A percentile compares a stretch with the other conserved stretches of the same genome.
Conservation (phyloP, 2,329 filamentous ascomycete genomes). For the Diaporthe nobilis region DNA sequence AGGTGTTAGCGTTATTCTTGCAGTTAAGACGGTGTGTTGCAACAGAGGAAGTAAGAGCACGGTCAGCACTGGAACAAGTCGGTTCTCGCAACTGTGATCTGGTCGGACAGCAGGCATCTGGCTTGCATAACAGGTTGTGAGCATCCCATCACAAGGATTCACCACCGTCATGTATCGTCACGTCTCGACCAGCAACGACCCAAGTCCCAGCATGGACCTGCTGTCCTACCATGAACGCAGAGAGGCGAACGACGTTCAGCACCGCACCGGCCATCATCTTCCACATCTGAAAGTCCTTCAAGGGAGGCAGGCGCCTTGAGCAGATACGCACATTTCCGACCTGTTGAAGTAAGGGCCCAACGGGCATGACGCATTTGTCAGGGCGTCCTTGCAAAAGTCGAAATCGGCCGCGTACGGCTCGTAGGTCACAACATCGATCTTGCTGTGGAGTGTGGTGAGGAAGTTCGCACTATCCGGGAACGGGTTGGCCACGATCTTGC, state of each 20-base stretch:
- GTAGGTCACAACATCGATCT: constrained; percentile 83
- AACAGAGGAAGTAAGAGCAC: not conserved
- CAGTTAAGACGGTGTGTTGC: not conserved
- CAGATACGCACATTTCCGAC: constrained; percentile 54
- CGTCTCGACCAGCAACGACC: constrained; percentile 35
- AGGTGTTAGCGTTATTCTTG: not conserved
- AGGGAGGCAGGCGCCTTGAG: not conserved
- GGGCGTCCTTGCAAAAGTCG: constrained; percentile 76
- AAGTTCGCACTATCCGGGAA: constrained; percentile 61
- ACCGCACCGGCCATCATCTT: constrained; percentile 6
- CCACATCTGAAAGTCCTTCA: not conserved
- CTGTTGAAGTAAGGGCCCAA: constrained; percentile 78
- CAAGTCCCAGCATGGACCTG: constrained; percentile 19
- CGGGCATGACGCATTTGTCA: constrained; percentile 78
- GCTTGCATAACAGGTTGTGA: not conserved
- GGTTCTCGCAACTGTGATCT: not conserved
- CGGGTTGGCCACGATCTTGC: constrained; percentile 82
- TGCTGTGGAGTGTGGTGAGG: constrained; percentile 80
- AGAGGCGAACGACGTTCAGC: not conserved
- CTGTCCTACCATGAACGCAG: constrained; percentile 21
- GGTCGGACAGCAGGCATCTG: constrained; percentile 2
- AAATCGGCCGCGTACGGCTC: constrained; percentile 70
- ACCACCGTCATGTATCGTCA: not conserved
- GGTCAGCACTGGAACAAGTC: not conserved
- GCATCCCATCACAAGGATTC: not conserved